Percentiles rank a stretch among this genome's conserved stretches.
Conservation (phyloP, 495 filamentous ascomycete genomes). For the Penicillium canescens region DNA sequence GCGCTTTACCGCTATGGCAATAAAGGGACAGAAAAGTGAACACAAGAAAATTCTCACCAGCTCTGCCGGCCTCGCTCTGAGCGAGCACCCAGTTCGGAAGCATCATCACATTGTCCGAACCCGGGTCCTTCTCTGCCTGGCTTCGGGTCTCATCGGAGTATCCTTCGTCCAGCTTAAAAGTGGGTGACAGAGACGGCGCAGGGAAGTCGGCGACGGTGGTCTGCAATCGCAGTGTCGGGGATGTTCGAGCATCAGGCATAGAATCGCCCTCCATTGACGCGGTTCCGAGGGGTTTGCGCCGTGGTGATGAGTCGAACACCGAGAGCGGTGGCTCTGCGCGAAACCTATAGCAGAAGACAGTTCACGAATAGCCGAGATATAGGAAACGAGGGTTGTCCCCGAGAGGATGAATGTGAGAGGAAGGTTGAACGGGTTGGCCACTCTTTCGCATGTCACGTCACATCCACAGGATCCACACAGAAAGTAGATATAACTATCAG, state of each 20-base stretch:
- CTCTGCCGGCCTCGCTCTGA: constrained; percentile 54
- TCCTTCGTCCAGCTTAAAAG: constrained; percentile 63
- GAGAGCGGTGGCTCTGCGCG: constrained; percentile 2
- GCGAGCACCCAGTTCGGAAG: constrained; percentile 55
- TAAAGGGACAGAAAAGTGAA: not conserved
- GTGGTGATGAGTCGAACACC: not conserved
- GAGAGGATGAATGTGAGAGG: not conserved
- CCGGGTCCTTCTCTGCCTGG: constrained; percentile 47
- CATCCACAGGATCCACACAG: constrained; percentile 19
- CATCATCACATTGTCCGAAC: constrained; percentile 40
- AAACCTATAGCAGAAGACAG: not conserved
- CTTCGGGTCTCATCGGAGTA: constrained; percentile 66
- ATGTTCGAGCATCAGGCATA: constrained; percentile 17
- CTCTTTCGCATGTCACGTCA: constrained; percentile 22
- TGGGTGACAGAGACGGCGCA: constrained; percentile 37
- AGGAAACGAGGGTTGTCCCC: not conserved
- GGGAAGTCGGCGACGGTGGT: constrained; percentile 27
- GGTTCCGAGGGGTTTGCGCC: not conserved
- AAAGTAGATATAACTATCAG: constrained; percentile 10
- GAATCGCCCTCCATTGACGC: constrained; percentile 36
- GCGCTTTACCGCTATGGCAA: not conserved
- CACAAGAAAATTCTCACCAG: constrained; percentile 41
- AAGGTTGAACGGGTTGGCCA: constrained; percentile 5
- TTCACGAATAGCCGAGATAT: not conserved
- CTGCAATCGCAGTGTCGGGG: constrained; percentile 28